Evolutionary conservation across 352 stramenopile species (phyloP).

Genomic region (Pythium aphanidermatum): DNA sequence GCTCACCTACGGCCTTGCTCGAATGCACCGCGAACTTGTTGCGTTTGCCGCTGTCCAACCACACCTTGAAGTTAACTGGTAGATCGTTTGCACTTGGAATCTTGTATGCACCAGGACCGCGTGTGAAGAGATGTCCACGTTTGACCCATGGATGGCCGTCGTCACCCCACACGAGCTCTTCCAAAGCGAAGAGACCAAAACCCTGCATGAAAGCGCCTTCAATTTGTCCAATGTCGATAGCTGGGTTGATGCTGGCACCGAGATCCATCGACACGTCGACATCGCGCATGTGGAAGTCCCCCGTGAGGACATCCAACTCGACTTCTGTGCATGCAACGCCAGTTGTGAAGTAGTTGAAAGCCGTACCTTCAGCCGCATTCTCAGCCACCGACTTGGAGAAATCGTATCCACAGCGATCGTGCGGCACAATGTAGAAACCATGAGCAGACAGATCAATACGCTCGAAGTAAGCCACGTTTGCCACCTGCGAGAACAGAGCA

Average conservation of each 20-base stretch:
- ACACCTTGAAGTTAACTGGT: constrained; percentile 92
- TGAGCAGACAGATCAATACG: constrained; percentile 93
- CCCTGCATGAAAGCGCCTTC: constrained; percentile 97
- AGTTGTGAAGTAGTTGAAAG: constrained; percentile 97
- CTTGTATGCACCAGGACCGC: constrained; percentile 95
- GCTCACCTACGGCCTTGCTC: constrained; percentile 95
- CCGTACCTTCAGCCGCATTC: constrained; percentile 86
- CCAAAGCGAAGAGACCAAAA: constrained; percentile 92
- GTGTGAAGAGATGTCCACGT: constrained; percentile 89
- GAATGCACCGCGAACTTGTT: constrained; percentile 95
- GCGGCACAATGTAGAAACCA: constrained; percentile 93
- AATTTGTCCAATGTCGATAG: constrained; percentile 97
- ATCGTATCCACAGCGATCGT: constrained; percentile 91
- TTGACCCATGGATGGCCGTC: constrained; percentile 93
- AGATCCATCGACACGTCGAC: constrained; percentile 90
- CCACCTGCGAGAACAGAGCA: constrained; percentile 78
- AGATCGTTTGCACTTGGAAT: constrained; percentile 96
- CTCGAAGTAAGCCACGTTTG: constrained; percentile 88
- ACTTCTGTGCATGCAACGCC: constrained; percentile 90
- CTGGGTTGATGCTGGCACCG: constrained; percentile 93
- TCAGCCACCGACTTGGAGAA: constrained; percentile 84
- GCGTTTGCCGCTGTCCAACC: constrained; percentile 88
- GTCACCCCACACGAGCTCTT: constrained; percentile 94
- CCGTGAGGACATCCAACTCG: constrained; percentile 94
- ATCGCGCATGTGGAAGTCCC: constrained; percentile 84